Base-by-base conservation (phyloP, 2,329 filamentous ascomycete genomes). In the Knufia petricola region DNA sequence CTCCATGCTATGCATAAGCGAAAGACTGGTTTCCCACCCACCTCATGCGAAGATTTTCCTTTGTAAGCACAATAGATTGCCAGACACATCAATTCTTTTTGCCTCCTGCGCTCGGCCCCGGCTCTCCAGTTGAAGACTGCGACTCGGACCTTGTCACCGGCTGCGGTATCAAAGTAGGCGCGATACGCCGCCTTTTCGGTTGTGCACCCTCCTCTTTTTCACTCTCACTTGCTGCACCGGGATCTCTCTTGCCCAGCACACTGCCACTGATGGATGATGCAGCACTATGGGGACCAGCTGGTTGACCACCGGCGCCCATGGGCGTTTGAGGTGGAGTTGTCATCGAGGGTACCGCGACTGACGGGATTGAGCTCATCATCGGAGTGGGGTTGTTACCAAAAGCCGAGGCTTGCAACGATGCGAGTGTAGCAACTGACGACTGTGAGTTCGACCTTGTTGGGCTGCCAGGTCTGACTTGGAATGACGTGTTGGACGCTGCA, bases 261-360 rank as follows among this genome's bases (percentile, higher is more conserved):
- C 74, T 79, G 21, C 69, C 69, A 55, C 69, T 73, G 23, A 72
- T 65, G n/a, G 70, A 71, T 55, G 71, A 76, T 38, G 73, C 71
- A 3, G 77, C 74, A 58, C 77, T 79, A 44, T 79, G 75, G 4
- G 54, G 50, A 10, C 57, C 53, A 2, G 10, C 17, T 8, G 38
- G 44, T 13, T 24, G 44, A 49, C 65, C 63, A 20, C 69, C 66
- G 50, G 77, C 69, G 13, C 44, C 44, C 44, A 47, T 47, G 4
- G 90, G 90, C 2, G 90, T 96, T 64, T 94, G 85, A 1, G 90
- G 92, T 2, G 92, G 90, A 6, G 90, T 95, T 31, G 85, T 87
- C 59, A 94, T 79, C 15, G 56, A 51, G 0, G 88, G 85, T 37
- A 94, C 69, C 3, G 66, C 66, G n/a, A 66, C 55, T 8, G 63